Conservation (phyloP, 164 flowering plant genomes). For the Vitis riparia region DNA sequence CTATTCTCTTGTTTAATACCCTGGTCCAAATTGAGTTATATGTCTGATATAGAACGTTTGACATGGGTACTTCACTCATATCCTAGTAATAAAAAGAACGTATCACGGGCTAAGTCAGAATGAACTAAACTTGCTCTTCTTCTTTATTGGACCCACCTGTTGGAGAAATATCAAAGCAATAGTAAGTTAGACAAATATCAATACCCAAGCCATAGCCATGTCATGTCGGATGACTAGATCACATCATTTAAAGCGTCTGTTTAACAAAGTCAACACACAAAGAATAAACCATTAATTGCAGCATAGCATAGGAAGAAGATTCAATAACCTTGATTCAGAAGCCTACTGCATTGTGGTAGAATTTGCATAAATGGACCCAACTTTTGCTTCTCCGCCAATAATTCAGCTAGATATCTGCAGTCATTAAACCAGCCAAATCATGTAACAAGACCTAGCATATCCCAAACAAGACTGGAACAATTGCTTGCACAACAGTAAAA, state of each 20-base stretch:
- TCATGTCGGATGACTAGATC: background rate
- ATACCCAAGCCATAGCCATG: too few relatives aligned
- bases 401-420: slow-evolving; percentile 67
- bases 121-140: too few relatives aligned
- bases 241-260: background rate
- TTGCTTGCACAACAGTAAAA: background rate
- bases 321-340: slow-evolving; percentile 67
- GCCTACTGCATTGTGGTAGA: slow-evolving; percentile 63
- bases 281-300: background rate
- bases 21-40: too few relatives aligned
- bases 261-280: background rate
- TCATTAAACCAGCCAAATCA: slow-evolving; percentile 14
- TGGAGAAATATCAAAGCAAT: too few relatives aligned
- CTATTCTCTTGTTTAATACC: too few relatives aligned
- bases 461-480: background rate
- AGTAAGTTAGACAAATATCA: too few relatives aligned
- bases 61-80: too few relatives aligned
- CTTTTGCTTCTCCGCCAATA: slow-evolving; percentile 76
- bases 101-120: too few relatives aligned
- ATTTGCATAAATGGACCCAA: slow-evolving; percentile 76
- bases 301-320: background rate
- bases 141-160: too few relatives aligned
- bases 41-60: too few relatives aligned
- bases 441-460: background rate
- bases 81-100: too few relatives aligned